Percentiles rank a stretch among this genome's conserved stretches.
Conservation (phyloP, 2,329 filamentous ascomycete genomes). For the Fusarium sp. region DNA sequence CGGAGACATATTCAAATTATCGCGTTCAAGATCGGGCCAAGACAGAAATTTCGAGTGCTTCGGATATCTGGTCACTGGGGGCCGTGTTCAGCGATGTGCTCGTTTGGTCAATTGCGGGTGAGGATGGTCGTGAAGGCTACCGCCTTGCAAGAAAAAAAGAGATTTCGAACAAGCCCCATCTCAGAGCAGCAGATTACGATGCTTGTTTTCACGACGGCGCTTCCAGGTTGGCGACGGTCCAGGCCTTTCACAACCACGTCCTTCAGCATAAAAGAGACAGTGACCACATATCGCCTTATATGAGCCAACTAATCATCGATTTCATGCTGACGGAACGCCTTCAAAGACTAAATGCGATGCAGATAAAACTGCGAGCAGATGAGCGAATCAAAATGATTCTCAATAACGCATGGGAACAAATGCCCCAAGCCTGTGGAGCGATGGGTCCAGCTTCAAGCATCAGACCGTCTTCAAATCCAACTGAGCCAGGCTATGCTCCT, state of each 20-base stretch:
- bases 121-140: not conserved
- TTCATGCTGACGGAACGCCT: not conserved
- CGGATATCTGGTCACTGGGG: slow-evolving; percentile 24
- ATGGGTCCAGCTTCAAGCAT: no score
- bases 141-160: not conserved
- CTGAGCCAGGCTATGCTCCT: no score
- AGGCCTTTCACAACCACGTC: not conserved
- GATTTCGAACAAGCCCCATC: not conserved
- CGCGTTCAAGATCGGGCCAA: not conserved
- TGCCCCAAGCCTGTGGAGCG: no score
- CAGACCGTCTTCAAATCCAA: no score
- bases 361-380: not conserved
- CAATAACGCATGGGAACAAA: no score
- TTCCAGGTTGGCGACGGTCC: not conserved
- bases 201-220: slow-evolving; percentile 19
- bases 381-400: no score
- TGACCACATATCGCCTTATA: not conserved
- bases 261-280: not conserved
- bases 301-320: not conserved
- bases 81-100: slow-evolving; percentile 29
- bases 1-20: not conserved
- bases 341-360: not conserved
- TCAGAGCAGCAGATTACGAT: not conserved
- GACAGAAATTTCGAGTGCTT: not conserved
- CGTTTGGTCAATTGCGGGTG: slow-evolving; percentile 12